Evolutionary conservation across 2,329 filamentous ascomycete genomes (phyloP).

Genomic region (Davidsoniella virescens): DNA sequence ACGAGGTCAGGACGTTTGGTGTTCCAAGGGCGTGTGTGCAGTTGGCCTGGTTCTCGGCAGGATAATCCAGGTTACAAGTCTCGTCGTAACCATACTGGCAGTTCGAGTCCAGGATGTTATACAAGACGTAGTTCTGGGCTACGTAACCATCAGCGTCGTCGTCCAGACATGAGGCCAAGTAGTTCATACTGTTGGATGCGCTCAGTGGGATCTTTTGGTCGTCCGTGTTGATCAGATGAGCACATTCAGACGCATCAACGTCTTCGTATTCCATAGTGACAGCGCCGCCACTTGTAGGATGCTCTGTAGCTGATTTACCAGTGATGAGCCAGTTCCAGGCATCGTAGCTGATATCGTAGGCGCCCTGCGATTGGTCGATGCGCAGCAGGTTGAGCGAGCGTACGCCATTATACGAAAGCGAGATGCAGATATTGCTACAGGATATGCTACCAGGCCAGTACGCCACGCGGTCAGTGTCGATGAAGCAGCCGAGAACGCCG

Average conservation of each 20-base stretch:
- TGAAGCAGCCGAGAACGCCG: conserved; percentile 43
- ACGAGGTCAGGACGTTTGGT: conserved; percentile 18
- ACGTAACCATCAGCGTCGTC: conserved; percentile 30
- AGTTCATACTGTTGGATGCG: conserved; percentile 42
- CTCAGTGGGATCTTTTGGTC: conserved; percentile 35
- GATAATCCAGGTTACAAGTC: conserved; percentile 28
- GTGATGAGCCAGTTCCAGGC: conserved; percentile 43
- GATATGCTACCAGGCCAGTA: conserved; percentile 39
- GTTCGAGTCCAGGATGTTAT: conserved; percentile 35
- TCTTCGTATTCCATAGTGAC: conserved; percentile 34
- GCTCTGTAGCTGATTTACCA: conserved; percentile 29
- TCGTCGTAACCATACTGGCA: conserved; percentile 36
- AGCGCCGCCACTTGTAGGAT: conserved; percentile 32
- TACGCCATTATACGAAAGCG: conserved; percentile 28
- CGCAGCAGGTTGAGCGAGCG: conserved; percentile 40
- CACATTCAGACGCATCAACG: conserved; percentile 32
- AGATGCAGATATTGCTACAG: conserved; percentile 41
- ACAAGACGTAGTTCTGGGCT: conserved; percentile 33
- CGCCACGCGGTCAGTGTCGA: conserved; percentile 43
- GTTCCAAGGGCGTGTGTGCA: conserved; percentile 31
- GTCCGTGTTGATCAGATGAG: conserved; percentile 31
- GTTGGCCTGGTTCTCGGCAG: conserved; percentile 32
- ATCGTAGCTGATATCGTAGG: conserved; percentile 44
- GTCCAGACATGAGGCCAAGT: conserved; percentile 29
- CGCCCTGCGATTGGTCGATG: conserved; percentile 38